Evolutionary conservation across 2,329 filamentous ascomycete species (phyloP).

Genomic region (Claviceps africana): DNA sequence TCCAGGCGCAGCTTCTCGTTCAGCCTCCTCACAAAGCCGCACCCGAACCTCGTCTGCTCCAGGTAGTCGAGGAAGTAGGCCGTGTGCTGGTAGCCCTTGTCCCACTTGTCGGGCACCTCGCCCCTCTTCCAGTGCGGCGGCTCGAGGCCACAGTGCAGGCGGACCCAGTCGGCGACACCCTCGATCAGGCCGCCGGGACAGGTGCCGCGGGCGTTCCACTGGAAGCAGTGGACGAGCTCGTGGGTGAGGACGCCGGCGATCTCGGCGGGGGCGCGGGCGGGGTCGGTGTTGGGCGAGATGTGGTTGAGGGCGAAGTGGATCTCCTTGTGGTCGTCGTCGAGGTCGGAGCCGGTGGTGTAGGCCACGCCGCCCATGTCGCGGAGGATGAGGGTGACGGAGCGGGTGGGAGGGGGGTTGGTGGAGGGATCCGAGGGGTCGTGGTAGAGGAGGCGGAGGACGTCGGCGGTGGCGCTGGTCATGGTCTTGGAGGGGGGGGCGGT

Average conservation of each 20-base stretch:
- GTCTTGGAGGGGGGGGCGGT: slow-evolving; percentile 48
- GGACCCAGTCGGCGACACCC: slow-evolving; percentile 86
- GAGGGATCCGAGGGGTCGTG: slow-evolving; percentile 24
- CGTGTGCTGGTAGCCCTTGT: slow-evolving; percentile 78
- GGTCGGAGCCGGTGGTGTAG: slow-evolving; percentile 68
- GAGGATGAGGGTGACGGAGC: slow-evolving; percentile 73
- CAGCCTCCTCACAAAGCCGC: slow-evolving; percentile 45
- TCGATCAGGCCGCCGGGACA: slow-evolving; percentile 72
- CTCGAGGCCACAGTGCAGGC: slow-evolving; percentile 55
- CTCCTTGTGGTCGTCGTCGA: slow-evolving; percentile 81
- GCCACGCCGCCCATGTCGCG: slow-evolving; percentile 72
- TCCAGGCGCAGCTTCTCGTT: slow-evolving; percentile 53
- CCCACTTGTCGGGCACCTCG: slow-evolving; percentile 48
- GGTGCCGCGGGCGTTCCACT: slow-evolving; percentile 52
- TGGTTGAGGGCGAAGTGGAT: slow-evolving; percentile 78
- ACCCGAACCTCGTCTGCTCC: slow-evolving; percentile 49
- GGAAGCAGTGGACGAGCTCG: slow-evolving; percentile 91
- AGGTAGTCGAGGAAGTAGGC: slow-evolving; percentile 84
- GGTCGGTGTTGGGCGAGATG: slow-evolving; percentile 35
- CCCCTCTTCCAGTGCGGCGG: slow-evolving; percentile 73
- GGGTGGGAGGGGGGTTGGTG: slow-evolving; percentile 46
- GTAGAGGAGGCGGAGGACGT: slow-evolving; percentile 65
- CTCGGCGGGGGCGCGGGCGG: slow-evolving; percentile 39
- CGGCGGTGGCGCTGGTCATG: slow-evolving; percentile 47
- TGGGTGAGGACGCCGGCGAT: slow-evolving; percentile 76